Conservation (phyloP, 805 yeast genomes). For the Ogataea ganodermae region DNA sequence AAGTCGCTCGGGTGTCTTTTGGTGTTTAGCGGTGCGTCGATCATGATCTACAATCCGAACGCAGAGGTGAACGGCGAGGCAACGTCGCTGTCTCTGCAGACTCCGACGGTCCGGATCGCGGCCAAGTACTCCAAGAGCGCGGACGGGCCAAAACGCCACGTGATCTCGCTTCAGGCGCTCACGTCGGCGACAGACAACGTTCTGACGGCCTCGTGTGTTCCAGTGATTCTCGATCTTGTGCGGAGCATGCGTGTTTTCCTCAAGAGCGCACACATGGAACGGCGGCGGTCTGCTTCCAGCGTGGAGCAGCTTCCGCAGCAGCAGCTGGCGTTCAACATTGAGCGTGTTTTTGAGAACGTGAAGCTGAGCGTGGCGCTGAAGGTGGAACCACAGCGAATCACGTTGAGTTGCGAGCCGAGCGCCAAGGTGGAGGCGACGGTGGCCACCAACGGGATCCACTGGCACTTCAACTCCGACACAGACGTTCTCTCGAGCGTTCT, state of each 20-base stretch:
- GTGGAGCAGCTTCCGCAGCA: slow-evolving; percentile 8
- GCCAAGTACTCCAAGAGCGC: slow-evolving; percentile 51
- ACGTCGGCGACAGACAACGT: slow-evolving; percentile 74
- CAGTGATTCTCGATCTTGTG: slow-evolving; percentile 64
- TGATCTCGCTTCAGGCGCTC: slow-evolving; percentile 51
- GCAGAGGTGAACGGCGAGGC: slow-evolving; percentile 40
- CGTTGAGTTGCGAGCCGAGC: slow-evolving; percentile 88
- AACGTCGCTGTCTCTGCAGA: slow-evolving; percentile 61
- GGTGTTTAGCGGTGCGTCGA: slow-evolving; percentile 70
- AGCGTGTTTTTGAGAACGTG: slow-evolving; percentile 51
- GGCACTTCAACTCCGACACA: slow-evolving; percentile 56
- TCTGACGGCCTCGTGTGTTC: slow-evolving; percentile 74
- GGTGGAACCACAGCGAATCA: slow-evolving; percentile 71
- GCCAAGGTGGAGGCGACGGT: slow-evolving; percentile 90
- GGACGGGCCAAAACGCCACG: slow-evolving; percentile 42
- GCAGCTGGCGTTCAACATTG: slow-evolving; percentile 36
- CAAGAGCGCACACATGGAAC: slow-evolving; percentile 24
- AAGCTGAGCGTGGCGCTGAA: slow-evolving; percentile 64
- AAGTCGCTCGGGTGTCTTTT: slow-evolving; percentile 51
- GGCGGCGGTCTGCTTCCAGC: slow-evolving; percentile 8
- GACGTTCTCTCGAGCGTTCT: slow-evolving; percentile 43
- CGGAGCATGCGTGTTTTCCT: slow-evolving; percentile 52
- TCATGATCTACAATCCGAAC: slow-evolving; percentile 48
- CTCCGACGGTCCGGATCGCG: slow-evolving; percentile 72
- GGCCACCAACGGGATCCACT: slow-evolving; percentile 65